Evolutionary conservation across 148 eudicot genomes (phyloP).

Genomic region (Heliamphora exappendiculata): DNA sequence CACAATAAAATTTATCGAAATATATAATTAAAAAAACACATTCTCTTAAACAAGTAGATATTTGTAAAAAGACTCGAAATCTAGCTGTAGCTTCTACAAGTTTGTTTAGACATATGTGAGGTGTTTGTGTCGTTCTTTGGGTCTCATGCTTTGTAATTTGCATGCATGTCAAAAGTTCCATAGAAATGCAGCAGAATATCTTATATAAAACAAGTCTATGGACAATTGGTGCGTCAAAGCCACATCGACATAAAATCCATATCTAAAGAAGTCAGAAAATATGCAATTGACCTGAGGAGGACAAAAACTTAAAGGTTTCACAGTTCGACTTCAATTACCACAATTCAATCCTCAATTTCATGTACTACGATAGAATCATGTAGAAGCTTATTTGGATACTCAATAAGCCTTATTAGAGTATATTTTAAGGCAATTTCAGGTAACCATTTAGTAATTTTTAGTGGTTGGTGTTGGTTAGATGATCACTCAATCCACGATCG

Average conservation of each 20-base stretch:
- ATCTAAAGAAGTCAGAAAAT: background rate
- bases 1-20: too few relatives aligned
- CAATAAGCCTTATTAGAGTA: background rate
- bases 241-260: background rate
- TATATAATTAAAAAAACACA: too few relatives aligned
- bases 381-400: too few relatives aligned
- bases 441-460: background rate
- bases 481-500: background rate
- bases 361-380: background rate
- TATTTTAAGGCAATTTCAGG: background rate
- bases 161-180: too few relatives aligned
- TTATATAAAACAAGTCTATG: too few relatives aligned
- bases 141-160: too few relatives aligned
- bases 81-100: too few relatives aligned
- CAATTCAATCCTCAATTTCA: background rate
- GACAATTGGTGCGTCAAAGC: background rate
- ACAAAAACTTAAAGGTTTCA: background rate
- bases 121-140: too few relatives aligned
- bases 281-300: background rate
- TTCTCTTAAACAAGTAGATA: too few relatives aligned
- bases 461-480: background rate
- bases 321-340: background rate
- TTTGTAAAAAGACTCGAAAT: too few relatives aligned
- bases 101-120: too few relatives aligned
- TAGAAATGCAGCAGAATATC: too few relatives aligned